Evolutionary conservation across 345 rosid genomes (phyloP), one percentile per base, ranked within the genome.

Genomic region (Excoecaria cochinchinensis): DNA sequence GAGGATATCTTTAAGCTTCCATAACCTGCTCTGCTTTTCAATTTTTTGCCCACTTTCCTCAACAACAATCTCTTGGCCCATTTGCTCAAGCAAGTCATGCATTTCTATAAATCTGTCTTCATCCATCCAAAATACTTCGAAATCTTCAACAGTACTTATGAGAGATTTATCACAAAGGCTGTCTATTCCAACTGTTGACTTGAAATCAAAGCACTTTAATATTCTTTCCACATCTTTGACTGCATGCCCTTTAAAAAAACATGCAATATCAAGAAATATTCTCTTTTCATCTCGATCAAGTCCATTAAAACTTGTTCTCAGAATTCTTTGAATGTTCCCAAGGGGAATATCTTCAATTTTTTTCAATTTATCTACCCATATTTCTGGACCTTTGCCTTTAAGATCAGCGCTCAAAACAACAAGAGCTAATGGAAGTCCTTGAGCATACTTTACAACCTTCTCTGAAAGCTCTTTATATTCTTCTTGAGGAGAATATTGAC

Each of bases 211-310:
- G 12, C 17, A 4, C 4, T 66, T 16, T 21, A 19, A 8, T 8
- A 40, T 39, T 3, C 24, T 40, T 11, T 44, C 36, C n/a, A 44
- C 31, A 1, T 10, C 0, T 17, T 8, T 3, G 11, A 1, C 10
- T 19, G 0, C 0, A 0, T 19, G 0, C 16, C 53, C 25, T 8
- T 66, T 66, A 0, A 66, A n/a, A 12, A 66, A 44, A 40, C 70
- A 66, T 46, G 70, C 61, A 51, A 70, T 55, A 36, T 70, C 73
- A 52, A 51, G 73, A 53, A 70, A 66, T 40, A 44, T 9, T 25
- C 5, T 4, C 8, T 66, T 44, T 42, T 66, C 36, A 42, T 42
- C 4, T 6, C 16, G 13, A 31, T 70, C 61, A 19, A 70, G 44
- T 39, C 17, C 61, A 38, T 52, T 61, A 52, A 15, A 70, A 52